Base-by-base conservation (phyloP, 2,329 filamentous ascomycete species). In the Pseudogymnoascus sp. region DNA sequence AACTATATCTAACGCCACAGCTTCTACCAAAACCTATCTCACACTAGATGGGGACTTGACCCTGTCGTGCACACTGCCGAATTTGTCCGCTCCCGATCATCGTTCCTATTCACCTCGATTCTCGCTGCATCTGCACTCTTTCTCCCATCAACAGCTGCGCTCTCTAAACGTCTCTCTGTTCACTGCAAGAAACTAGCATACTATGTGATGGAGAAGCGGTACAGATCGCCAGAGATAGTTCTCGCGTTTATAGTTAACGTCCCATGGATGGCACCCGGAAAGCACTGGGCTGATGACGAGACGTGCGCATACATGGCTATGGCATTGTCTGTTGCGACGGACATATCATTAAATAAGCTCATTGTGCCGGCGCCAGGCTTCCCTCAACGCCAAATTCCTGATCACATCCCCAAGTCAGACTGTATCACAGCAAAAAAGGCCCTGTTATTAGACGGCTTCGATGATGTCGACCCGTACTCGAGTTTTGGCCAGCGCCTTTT, bases 241-340 rank as follows among this genome's bases (percentile, higher is more conserved):
- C 75, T 90, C 1, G 87, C 85, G 0, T 90, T 90, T 69, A 87
- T 90, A 83, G 81, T 89, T 33, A 89, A 89, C 64, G 82, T 90
- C 5, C 87, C 87, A 0, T 90, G 87, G 87, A 89, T 90, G 81
- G 83, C 83, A 31, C 85, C 85, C 1, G 85, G 85, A 1, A 76
- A 82, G 63, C 84, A 87, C 68, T 86, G 84, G 71, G 85, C 85
- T 8, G 87, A 90, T 65, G 87, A 90, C 64, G 87, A 89, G 67
- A 89, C 87, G 0, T 89, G 86, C 63, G 81, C 83, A 42, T 90
- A 88, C 66, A 83, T 90, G 61, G 83, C 86, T 1, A 85, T 87
- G 75, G 87, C 87, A 1, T 76, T 87, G 8, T 87, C 85, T 0
- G 84, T 90, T 64, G 86, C 87, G 0, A 76, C 89, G 35, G 87